Evolutionary conservation across 805 yeast species (phyloP), one percentile per base, ranked within the genome.

Genomic region (Hermanozyma aechmeae): DNA sequence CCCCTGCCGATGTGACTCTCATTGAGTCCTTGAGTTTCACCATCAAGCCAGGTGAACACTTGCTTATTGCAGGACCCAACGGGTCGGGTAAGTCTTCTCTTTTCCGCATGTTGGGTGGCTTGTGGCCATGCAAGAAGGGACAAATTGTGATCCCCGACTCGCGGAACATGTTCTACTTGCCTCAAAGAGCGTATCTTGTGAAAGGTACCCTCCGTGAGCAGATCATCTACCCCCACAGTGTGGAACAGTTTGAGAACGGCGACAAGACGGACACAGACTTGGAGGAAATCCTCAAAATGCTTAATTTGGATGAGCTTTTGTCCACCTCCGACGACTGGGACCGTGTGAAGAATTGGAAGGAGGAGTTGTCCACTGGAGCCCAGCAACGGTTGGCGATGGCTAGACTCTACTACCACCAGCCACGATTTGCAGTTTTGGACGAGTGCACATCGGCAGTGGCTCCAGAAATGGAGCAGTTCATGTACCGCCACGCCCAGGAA

Each of bases 391-490:
- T 87, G 39, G 96, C 96, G 10, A 79, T 89, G 81, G 95, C 94
- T 3, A 70, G 96, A 45, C 65, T 87, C 54, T 87, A 82, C 49
- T 87, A 86, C 50, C 96, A 87, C 53, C 69, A 71, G 45, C 97
- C 97, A 2, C 80, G 76, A 52, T 87, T 86, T 65, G 97, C 97
- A 0, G 95, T 87, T 15, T 62, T 87, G 39, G 97, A 87, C 57
- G 97, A 87, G 60, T 87, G 96, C 54, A 87, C 97, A 1, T 84
- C 95, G 3, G 89, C 95, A 1, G 94, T 87, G 2, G 78, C 96
- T 0, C 83, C 92, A 8, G 82, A 80, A 35, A 79, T 86, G 74
- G 97, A 87, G 50, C 84, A 80, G 37, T 75, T 78, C 43, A 86
- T 89, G 83, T 87, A 87, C 47, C 56, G 74, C 29, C 79, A 80